These are phyloP conservation scores for Viola odorata DNA, from an alignment of 345 rosid species.

Conservation along the genomic window DNA sequence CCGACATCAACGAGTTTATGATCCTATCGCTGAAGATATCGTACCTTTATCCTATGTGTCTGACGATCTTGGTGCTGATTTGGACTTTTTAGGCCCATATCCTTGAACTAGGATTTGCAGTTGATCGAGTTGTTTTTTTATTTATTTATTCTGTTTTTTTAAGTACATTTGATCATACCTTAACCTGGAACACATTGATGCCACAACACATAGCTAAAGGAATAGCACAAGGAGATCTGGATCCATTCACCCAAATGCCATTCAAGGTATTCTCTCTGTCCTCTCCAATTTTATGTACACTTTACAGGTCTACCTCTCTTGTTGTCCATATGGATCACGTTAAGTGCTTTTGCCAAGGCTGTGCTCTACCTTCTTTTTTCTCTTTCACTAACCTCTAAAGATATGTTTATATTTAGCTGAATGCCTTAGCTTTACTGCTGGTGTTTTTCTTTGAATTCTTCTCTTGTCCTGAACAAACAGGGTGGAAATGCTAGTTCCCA, in stretches of 20 bases:
- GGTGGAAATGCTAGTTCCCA: conserved; percentile 32
- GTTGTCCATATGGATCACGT: background rate
- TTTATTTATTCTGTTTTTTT: background rate
- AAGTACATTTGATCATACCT: conserved; percentile 25
- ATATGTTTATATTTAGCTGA: too few species aligned
- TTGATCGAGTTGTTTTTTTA: background rate
- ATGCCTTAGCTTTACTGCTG: background rate
- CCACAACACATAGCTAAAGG: conserved; percentile 76
- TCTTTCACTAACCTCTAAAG: conserved; percentile 3
- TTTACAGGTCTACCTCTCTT: background rate
- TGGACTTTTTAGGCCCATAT: conserved; percentile 93
- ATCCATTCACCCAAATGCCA: conserved; percentile 77
- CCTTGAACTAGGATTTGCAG: conserved; percentile 39
- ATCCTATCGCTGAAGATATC: conserved; percentile 47
- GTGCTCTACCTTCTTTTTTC: background rate
- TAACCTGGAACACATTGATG: conserved; percentile 51
- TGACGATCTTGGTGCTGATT: conserved; percentile 41
- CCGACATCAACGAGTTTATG: conserved; percentile 89
- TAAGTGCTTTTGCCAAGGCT: background rate
- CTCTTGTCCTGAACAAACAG: conserved; percentile 30
- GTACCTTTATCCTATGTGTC: conserved; percentile 50
- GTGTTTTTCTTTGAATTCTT: background rate
- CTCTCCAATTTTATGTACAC: background rate
- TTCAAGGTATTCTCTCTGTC: conserved; percentile 52
- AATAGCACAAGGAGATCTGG: conserved; percentile 79